Conservation (phyloP, 2,329 filamentous ascomycete species). For the Monilinia polystroma region DNA sequence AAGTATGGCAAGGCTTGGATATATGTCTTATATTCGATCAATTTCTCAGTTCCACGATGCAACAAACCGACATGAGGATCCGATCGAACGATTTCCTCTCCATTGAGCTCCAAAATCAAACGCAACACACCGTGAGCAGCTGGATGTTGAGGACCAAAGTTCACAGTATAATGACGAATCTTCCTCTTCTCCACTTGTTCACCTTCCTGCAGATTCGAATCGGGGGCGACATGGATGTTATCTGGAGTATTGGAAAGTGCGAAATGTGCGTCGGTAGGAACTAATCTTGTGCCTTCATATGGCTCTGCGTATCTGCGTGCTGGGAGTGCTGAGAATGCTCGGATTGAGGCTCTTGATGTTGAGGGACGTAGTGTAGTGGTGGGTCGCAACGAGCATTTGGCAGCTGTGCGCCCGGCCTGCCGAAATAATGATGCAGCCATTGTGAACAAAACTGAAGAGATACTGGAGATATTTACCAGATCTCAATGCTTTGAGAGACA, state of each 20-base stretch:
- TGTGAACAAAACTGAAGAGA: conserved; percentile 40
- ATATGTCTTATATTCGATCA: conserved; percentile 99
- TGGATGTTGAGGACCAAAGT: conserved; percentile 98
- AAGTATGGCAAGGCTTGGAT: conserved; percentile 98
- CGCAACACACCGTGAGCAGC: conserved; percentile 97
- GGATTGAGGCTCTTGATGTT: conserved; percentile 44
- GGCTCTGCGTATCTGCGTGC: conserved; percentile 63
- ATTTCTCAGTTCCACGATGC: conserved; percentile 96
- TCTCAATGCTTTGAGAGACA: conserved; percentile 32
- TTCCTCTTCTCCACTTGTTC: conserved; percentile 64
- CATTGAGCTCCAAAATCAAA: conserved; percentile 94
- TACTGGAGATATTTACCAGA: conserved; percentile 32
- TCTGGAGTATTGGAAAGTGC: conserved; percentile 49
- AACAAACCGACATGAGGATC: conserved; percentile 96
- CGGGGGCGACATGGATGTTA: conserved; percentile 34
- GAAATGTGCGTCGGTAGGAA: conserved; percentile 64
- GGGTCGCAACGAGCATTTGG: conserved; percentile 59
- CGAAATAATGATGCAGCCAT: conserved; percentile 75
- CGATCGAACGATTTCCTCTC: conserved; percentile 94
- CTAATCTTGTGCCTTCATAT: conserved; percentile 50
- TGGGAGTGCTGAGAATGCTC: conserved; percentile 65
- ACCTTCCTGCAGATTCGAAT: conserved; percentile 45
- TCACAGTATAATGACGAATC: conserved; percentile 98
- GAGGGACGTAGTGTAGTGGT: conserved; percentile 38
- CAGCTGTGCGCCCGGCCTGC: conserved; percentile 69